Percentiles rank a stretch among this genome's conserved stretches.
These are phyloP conservation scores for Calonectria leucothoes DNA, from an alignment of 2,329 filamentous ascomycete genomes.

Conservation along the genomic window DNA sequence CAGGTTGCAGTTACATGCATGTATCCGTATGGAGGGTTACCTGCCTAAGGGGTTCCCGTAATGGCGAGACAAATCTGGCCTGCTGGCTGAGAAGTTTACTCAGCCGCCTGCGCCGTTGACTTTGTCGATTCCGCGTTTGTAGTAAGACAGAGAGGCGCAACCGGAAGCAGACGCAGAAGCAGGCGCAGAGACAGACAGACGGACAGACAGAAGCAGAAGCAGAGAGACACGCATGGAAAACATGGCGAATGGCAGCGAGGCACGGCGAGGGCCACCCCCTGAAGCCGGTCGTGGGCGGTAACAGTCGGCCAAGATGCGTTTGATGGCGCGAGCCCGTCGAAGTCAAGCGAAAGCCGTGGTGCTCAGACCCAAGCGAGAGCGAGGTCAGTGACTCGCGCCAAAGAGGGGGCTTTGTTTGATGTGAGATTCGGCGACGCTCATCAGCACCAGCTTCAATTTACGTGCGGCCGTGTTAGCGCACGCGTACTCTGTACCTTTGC, in stretches of 20 bases:
- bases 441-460: slow-evolving; percentile 33
- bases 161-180: not conserved
- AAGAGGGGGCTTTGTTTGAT: not conserved
- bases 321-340: slow-evolving; percentile 36
- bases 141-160: not conserved
- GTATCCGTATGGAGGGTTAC: not conserved
- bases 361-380: not conserved
- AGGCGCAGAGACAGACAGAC: not conserved
- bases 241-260: not conserved
- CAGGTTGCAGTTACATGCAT: not conserved
- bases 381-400: slow-evolving; percentile 15
- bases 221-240: slow-evolving; percentile 9
- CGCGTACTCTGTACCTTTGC: slow-evolving; percentile 33
- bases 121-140: not conserved
- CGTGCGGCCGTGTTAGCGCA: slow-evolving; percentile 40
- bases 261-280: not conserved
- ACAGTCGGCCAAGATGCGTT: slow-evolving; percentile 38
- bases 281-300: not conserved
- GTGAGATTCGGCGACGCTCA: slow-evolving; percentile 30
- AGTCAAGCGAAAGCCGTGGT: slow-evolving; percentile 42
- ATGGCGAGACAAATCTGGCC: slow-evolving; percentile 3
- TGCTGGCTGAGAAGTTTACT: not conserved
- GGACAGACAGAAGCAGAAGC: not conserved
- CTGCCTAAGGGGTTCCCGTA: not conserved
- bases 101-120: not conserved